These are phyloP conservation scores for Lachnellula arida DNA, from an alignment of 2,329 filamentous ascomycete genomes.

Conservation along the genomic window DNA sequence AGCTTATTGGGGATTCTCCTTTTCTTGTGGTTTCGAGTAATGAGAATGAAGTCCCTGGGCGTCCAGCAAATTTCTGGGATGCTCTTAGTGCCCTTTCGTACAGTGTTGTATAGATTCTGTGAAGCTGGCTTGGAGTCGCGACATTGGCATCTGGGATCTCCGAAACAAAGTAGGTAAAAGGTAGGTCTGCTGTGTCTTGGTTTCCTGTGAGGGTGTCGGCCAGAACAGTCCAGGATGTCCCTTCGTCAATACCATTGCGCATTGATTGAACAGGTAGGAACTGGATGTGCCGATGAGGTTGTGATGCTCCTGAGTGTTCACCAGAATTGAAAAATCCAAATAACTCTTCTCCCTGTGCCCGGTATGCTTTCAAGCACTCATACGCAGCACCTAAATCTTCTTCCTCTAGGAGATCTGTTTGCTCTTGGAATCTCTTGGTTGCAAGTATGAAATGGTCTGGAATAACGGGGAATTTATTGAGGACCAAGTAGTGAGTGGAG, in stretches of 20 bases:
- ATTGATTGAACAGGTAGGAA: conserved; percentile 63
- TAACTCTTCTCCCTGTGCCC: conserved; percentile 38
- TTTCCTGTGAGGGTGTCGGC: conserved; percentile 35
- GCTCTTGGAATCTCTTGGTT: conserved; percentile 58
- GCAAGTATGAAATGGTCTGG: conserved; percentile 68
- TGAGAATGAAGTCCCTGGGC: not conserved
- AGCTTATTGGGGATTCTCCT: conserved; percentile 48
- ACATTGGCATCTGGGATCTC: conserved; percentile 10
- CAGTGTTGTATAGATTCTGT: conserved; percentile 23
- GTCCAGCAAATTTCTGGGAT: not conserved
- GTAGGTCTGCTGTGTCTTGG: conserved; percentile 19
- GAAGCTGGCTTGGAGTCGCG: conserved; percentile 17
- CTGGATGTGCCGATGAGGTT: conserved; percentile 68
- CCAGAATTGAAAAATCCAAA: conserved; percentile 54
- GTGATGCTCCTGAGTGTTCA: conserved; percentile 62
- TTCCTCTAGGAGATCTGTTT: conserved; percentile 58
- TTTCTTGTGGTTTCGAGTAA: not conserved
- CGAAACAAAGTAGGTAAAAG: conserved; percentile 29
- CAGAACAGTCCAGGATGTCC: conserved; percentile 46
- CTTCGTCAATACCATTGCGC: conserved; percentile 41
- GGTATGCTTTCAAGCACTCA: conserved; percentile 51
- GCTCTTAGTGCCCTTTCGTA: conserved; percentile 20
- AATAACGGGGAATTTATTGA: conserved; percentile 73
- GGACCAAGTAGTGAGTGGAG: conserved; percentile 56
- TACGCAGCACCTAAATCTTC: conserved; percentile 58